phyloP scores from a whole-genome alignment of 73 alveolate species.

The Vitrella brassicaformis region DNA sequence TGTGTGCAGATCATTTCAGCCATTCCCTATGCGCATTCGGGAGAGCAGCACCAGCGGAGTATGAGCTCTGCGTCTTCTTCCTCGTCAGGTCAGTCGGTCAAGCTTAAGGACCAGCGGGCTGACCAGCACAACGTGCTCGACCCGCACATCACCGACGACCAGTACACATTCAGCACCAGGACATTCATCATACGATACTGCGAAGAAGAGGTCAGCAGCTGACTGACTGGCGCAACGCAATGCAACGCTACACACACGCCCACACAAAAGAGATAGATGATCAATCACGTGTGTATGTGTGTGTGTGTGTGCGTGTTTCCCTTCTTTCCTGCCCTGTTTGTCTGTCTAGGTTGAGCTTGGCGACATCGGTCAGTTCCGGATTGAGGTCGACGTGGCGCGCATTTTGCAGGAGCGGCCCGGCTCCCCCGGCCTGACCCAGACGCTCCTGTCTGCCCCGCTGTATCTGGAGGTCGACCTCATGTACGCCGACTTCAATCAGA shows the following conservation, averaged over 20 bases:
- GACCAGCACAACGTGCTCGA: slow-evolving; percentile 29
- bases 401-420: background rate
- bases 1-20: background rate
- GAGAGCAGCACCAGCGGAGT: background rate
- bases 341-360: slow-evolving; percentile 43
- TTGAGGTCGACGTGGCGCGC: slow-evolving; percentile 45
- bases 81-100: no score
- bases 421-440: background rate
- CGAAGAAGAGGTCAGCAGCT: slow-evolving; percentile 64
- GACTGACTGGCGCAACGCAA: background rate
- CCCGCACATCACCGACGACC: slow-evolving; percentile 22
- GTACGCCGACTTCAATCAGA: slow-evolving; percentile 51
- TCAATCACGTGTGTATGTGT: background rate
- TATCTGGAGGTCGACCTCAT: slow-evolving; percentile 55
- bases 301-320: background rate
- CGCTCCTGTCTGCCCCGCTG: background rate
- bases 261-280: no score
- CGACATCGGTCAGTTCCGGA: slow-evolving; percentile 61
- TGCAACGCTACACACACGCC: background rate
- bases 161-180: slow-evolving; percentile 50
- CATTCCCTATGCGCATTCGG: background rate
- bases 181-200: slow-evolving; percentile 74
- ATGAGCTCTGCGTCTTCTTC: no score
- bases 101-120: slow-evolving; percentile 16
- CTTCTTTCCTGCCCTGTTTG: background rate